These are phyloP conservation scores for Peziza echinospora DNA, from an alignment of 495 filamentous ascomycete genomes.

Conservation along the genomic window DNA sequence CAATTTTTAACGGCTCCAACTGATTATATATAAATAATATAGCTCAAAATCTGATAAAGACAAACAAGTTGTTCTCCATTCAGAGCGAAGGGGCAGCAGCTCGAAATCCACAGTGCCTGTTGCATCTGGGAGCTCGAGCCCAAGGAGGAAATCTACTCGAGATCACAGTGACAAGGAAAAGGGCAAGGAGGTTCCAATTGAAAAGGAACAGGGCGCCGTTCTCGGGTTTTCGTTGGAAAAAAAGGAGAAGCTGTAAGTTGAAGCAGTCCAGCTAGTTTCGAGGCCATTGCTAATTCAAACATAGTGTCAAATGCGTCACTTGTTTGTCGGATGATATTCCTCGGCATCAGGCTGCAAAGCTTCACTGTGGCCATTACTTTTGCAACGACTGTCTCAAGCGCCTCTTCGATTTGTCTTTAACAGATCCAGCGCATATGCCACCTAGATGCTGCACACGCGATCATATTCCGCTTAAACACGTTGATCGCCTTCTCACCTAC, in stretches of 20 bases:
- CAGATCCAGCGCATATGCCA: constrained; percentile 58
- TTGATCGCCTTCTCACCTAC: constrained; percentile 48
- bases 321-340: constrained; percentile 44
- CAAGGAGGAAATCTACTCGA: not conserved
- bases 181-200: not conserved
- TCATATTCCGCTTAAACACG: constrained; percentile 49
- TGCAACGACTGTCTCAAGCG: constrained; percentile 51
- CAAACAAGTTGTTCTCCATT: not conserved
- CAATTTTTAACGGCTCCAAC: too few species aligned
- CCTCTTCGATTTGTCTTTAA: constrained; percentile 48
- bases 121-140: not conserved
- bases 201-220: constrained; percentile 8
- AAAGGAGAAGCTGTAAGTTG: constrained; percentile 15
- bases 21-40: not conserved
- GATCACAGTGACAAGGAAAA: not conserved
- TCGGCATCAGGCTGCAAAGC: constrained; percentile 36
- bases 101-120: too few species aligned
- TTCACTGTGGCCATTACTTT: constrained; percentile 58
- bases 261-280: not conserved
- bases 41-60: not conserved
- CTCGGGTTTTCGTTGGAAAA: constrained; percentile 12
- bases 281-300: not conserved
- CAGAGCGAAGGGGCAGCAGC: too few species aligned
- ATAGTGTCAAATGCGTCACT: constrained; percentile 43
- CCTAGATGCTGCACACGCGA: constrained; percentile 53